Conservation (phyloP, 1,139 yeast genomes). For the Candida sp. region DNA sequence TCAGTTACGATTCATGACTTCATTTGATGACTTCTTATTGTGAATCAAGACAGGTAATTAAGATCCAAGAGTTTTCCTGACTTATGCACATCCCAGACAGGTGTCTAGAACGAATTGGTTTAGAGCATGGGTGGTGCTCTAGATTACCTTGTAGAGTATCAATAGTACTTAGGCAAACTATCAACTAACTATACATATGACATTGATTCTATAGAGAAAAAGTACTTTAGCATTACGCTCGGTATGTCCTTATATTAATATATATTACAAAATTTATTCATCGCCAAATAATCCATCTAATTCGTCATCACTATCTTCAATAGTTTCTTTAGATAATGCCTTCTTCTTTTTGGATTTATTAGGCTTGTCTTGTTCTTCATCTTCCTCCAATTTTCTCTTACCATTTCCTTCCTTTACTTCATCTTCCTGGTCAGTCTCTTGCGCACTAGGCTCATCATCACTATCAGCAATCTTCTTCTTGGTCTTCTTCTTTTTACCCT, state of each 20-base stretch:
- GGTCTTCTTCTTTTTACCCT: constrained; percentile 14
- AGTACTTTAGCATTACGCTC: no score
- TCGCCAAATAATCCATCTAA: constrained; percentile 22
- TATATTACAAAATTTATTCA: constrained; percentile 1
- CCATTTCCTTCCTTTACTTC: constrained; percentile 13
- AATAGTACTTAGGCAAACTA: no score
- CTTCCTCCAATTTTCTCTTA: constrained; percentile 22
- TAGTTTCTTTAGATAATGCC: constrained; percentile 44
- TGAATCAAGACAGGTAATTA: no score
- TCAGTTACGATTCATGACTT: background rate
- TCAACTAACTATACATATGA: no score
- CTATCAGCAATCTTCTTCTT: constrained; percentile 29
- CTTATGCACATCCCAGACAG: no score
- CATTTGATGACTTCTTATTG: no score
- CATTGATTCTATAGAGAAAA: no score
- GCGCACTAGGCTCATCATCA: constrained; percentile 18
- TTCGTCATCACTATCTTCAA: constrained; percentile 55
- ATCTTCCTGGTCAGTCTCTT: constrained; percentile 16
- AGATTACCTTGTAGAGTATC: no score
- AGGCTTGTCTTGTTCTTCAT: constrained; percentile 12
- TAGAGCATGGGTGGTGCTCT: no score
- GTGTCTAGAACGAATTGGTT: no score
- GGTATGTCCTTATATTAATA: background rate
- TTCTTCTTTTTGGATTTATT: constrained; percentile 20
- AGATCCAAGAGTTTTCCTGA: no score